These are phyloP conservation scores for Alternaria panax DNA, from an alignment of 2,329 filamentous ascomycete species.

Conservation along the genomic window DNA sequence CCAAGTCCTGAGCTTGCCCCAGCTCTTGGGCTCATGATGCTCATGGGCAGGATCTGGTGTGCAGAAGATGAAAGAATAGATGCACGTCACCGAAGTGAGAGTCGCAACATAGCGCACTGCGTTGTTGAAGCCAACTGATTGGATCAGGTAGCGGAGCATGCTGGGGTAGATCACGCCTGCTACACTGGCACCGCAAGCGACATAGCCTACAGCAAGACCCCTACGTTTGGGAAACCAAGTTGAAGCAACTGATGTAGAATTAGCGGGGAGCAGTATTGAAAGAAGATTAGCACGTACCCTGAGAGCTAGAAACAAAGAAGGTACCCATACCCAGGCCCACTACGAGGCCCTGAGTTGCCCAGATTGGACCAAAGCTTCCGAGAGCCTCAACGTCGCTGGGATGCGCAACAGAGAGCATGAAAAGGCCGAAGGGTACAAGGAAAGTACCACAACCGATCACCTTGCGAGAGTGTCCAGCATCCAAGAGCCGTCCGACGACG, in stretches of 20 bases:
- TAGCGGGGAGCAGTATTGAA: neutral
- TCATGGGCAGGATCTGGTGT: constrained; percentile 54
- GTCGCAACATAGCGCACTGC: constrained; percentile 53
- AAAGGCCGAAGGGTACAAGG: constrained; percentile 54
- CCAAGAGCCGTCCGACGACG: constrained; percentile 57
- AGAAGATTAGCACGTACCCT: constrained; percentile 47
- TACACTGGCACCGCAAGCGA: constrained; percentile 59
- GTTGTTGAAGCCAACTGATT: constrained; percentile 54
- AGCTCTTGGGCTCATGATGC: constrained; percentile 51
- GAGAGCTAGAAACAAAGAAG: constrained; percentile 61
- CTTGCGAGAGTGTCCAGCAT: constrained; percentile 54
- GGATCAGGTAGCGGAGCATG: constrained; percentile 56
- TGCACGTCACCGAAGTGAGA: constrained; percentile 51
- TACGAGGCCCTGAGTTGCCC: constrained; percentile 58
- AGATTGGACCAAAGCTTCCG: constrained; percentile 54
- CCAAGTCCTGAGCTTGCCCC: constrained; percentile 50
- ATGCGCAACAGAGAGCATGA: constrained; percentile 54
- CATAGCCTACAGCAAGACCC: constrained; percentile 58
- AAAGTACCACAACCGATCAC: constrained; percentile 54
- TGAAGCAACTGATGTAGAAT: constrained; percentile 51
- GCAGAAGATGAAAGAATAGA: constrained; percentile 54
- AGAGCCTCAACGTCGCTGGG: constrained; percentile 45
- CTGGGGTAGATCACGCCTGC: constrained; percentile 57
- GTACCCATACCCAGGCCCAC: constrained; percentile 60
- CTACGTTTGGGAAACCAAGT: constrained; percentile 59